Percentiles rank a stretch among this genome's conserved stretches.
Conservation (phyloP, 768 basidiomycete genomes). For the Kwoniella dejecticola region DNA sequence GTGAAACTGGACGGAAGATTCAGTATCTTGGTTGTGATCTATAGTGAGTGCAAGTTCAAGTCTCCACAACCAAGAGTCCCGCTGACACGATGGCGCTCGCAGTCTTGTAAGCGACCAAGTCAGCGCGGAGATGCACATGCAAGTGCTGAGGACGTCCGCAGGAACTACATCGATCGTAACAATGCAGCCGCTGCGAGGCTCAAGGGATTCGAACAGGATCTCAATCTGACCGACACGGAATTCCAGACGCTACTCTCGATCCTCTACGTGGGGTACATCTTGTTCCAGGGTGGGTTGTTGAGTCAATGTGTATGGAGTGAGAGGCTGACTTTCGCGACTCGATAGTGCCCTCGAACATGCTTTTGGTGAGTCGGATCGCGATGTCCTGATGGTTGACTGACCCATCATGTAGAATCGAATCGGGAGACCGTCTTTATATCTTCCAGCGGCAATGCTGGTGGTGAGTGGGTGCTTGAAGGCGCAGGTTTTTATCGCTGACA, state of each 20-base stretch:
- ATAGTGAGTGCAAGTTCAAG: constrained; percentile 21
- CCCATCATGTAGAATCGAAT: constrained; percentile 29
- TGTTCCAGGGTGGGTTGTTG: constrained; percentile 39
- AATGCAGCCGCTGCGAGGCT: constrained; percentile 39
- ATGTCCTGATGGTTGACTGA: background rate
- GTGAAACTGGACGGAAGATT: constrained; percentile 54
- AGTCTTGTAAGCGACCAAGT: constrained; percentile 16
- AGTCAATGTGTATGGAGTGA: no score
- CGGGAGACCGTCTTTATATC: constrained; percentile 50
- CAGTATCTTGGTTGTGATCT: constrained; percentile 44
- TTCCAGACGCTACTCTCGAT: constrained; percentile 49
- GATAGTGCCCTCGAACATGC: constrained; percentile 50
- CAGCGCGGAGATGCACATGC: no score
- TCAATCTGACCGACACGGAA: constrained; percentile 43
- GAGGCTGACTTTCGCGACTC: no score
- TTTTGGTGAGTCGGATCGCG: constrained; percentile 33
- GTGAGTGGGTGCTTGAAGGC: constrained; percentile 17
- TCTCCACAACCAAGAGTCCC: background rate
- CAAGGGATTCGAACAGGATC: constrained; percentile 48
- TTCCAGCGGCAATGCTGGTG: constrained; percentile 43
- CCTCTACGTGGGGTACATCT: constrained; percentile 44
- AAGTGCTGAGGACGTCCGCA: background rate
- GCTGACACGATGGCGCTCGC: background rate
- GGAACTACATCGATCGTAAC: constrained; percentile 45
- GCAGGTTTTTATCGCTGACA: background rate